phyloP scores from a whole-genome alignment of 148 eudicot genomes.

The Amaranthus hypochondriacus region DNA sequence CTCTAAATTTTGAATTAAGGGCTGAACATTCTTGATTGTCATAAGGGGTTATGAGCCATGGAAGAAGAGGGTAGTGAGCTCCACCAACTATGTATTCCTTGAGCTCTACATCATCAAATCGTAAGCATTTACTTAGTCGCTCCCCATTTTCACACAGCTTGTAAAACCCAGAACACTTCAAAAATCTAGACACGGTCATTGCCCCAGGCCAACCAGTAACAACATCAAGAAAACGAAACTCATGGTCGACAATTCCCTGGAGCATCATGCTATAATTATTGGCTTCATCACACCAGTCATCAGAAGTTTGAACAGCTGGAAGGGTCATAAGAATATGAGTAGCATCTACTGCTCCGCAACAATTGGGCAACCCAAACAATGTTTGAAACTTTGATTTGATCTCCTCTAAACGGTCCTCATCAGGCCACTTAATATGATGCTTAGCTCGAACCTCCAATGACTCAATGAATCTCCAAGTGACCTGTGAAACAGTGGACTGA shows the following conservation, averaged over 20 bases:
- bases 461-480: conserved; percentile 92
- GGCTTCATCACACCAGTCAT: conserved; percentile 87
- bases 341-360: conserved; percentile 89
- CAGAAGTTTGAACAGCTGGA: conserved; percentile 87
- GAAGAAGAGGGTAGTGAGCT: conserved; percentile 71
- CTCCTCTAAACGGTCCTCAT: conserved; percentile 37
- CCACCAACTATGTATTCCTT: conserved; percentile 80
- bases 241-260: conserved; percentile 81
- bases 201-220: conserved; percentile 99
- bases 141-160: conserved; percentile 69
- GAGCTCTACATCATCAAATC: conserved; percentile 40
- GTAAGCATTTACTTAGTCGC: conserved; percentile 50
- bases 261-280: conserved; percentile 85
- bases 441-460: conserved; percentile 77
- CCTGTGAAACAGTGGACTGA: conserved; percentile 96
- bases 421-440: conserved; percentile 92
- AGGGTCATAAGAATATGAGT: conserved; percentile 89
- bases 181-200: conserved; percentile 55
- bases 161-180: conserved; percentile 72
- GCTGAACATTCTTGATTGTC: conserved; percentile 27
- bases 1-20: conserved; percentile 30
- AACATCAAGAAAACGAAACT: conserved; percentile 79
- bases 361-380: conserved; percentile 69
- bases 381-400: conserved; percentile 61
- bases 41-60: conserved; percentile 82